phyloP scores from a whole-genome alignment of 1,139 yeast genomes.

The Taiozyma onychis region DNA sequence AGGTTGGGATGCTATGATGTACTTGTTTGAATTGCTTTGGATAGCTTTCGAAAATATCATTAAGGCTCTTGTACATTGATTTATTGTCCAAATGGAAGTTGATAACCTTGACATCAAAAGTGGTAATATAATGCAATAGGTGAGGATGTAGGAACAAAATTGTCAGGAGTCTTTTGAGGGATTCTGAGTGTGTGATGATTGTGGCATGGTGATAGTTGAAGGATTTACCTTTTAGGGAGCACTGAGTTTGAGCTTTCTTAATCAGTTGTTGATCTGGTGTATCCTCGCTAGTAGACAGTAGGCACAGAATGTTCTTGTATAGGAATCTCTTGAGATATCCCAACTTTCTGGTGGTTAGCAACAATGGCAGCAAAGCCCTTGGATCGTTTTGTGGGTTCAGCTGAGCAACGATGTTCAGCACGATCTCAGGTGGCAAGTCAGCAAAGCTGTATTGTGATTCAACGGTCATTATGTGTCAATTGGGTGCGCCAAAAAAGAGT shows the following conservation, averaged over 20 bases:
- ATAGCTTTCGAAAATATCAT: background rate
- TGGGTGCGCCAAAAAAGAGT: background rate
- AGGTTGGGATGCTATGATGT: background rate
- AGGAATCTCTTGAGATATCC: background rate
- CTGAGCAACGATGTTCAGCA: background rate
- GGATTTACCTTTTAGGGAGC: background rate
- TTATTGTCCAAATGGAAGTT: background rate
- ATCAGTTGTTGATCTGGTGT: background rate
- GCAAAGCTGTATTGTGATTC: background rate
- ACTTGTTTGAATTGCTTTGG: background rate
- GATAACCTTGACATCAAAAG: background rate
- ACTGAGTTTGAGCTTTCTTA: background rate
- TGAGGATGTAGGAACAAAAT: background rate
- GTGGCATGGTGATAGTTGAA: background rate
- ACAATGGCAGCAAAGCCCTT: background rate
- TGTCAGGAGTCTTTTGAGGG: background rate
- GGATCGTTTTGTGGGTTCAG: background rate
- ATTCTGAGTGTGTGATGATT: background rate
- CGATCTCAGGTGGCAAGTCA: background rate
- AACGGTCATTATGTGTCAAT: background rate
- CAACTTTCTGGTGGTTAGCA: background rate
- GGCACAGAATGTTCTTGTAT: background rate
- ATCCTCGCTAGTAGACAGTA: background rate
- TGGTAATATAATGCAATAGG: background rate
- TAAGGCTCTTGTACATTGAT: background rate